phyloP scores from a whole-genome alignment of 495 filamentous ascomycete species.

The Terfezia claveryi region DNA sequence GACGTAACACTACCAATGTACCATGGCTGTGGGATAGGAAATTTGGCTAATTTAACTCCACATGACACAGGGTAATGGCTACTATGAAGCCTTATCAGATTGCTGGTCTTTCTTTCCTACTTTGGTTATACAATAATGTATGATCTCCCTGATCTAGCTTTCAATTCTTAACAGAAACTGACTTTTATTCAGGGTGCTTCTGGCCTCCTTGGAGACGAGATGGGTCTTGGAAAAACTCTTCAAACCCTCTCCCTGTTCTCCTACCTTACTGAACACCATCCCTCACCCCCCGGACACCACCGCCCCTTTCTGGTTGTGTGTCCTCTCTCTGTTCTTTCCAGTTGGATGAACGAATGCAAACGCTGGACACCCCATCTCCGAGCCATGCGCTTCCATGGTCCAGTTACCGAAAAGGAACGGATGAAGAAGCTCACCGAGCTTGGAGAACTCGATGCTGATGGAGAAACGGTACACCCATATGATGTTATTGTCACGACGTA shows the following conservation, averaged over 20 bases:
- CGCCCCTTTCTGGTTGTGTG: slow-evolving; percentile 39
- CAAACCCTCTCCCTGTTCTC: slow-evolving; percentile 34
- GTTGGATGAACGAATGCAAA: slow-evolving; percentile 33
- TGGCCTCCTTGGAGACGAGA: slow-evolving; percentile 37
- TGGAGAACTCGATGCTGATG: slow-evolving; percentile 9
- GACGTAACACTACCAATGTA: neutral
- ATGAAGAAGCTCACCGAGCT: slow-evolving; percentile 29
- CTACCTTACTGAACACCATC: slow-evolving; percentile 13
- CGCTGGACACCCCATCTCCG: slow-evolving; percentile 37
- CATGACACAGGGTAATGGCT: slow-evolving; percentile 21
- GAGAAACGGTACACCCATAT: slow-evolving; percentile 7
- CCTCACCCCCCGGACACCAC: slow-evolving; percentile 14
- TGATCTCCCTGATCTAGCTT: neutral
- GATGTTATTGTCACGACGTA: slow-evolving; percentile 42
- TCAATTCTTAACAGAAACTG: neutral
- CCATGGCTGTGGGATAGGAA: neutral
- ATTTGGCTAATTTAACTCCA: neutral
- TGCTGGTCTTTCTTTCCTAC: slow-evolving; percentile 36
- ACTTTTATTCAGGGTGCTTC: slow-evolving; percentile 24
- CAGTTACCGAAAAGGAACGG: slow-evolving; percentile 25
- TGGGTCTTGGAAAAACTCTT: slow-evolving; percentile 42
- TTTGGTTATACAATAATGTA: slow-evolving; percentile 33
- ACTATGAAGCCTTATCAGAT: slow-evolving; percentile 44
- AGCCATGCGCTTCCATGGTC: slow-evolving; percentile 35
- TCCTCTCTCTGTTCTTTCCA: slow-evolving; percentile 34